phyloP scores from a whole-genome alignment of 305 asterid species.

The Galium porrigens region DNA sequence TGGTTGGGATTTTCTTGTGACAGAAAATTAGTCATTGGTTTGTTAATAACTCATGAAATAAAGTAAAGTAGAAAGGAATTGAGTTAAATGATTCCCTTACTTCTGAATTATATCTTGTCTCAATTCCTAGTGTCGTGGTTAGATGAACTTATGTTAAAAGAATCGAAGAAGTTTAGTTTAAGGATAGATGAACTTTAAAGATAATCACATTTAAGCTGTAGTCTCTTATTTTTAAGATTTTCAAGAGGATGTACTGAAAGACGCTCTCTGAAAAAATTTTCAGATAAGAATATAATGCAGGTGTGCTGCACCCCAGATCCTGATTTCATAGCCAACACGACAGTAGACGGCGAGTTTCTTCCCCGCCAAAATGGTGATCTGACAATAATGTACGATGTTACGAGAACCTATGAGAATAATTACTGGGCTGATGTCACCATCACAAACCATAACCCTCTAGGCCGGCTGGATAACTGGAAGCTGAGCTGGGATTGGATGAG shows the following conservation, averaged over 20 bases:
- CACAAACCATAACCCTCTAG: conserved; percentile 71
- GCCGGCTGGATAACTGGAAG: conserved; percentile 80
- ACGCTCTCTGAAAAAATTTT: not conserved
- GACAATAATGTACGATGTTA: conserved; percentile 67
- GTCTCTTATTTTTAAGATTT: not conserved
- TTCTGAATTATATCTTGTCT: not conserved
- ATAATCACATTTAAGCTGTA: too few species aligned
- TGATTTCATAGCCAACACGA: conserved; percentile 31
- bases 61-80: not conserved
- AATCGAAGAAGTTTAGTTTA: too few species aligned
- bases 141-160: not conserved
- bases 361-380: conserved; percentile 72
- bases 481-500: conserved; percentile 98
- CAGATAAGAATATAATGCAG: conserved; percentile 63
- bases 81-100: not conserved
- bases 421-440: conserved; percentile 85
- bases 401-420: conserved; percentile 48
- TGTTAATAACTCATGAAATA: too few species aligned
- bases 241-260: not conserved
- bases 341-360: conserved; percentile 40
- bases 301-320: conserved; percentile 61
- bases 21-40: not conserved
- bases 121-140: not conserved
- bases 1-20: not conserved
- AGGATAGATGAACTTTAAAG: not conserved